These are phyloP conservation scores for Rhynchospora pubera DNA, from an alignment of 176 grass and related monocot species.

Conservation along the genomic window DNA sequence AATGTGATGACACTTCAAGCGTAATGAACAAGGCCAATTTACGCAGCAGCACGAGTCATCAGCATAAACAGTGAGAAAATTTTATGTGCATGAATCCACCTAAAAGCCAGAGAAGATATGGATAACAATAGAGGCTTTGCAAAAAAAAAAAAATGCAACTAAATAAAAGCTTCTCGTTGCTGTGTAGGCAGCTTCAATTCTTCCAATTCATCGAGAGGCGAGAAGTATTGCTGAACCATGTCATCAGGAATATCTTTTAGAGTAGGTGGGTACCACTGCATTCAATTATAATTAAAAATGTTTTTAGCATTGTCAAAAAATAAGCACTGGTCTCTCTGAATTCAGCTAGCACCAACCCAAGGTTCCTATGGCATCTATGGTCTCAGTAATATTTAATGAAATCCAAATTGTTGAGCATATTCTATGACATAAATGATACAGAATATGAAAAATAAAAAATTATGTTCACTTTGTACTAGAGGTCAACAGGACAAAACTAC, in stretches of 20 bases:
- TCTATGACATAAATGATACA: neutral
- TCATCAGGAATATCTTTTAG: conserved; percentile 68
- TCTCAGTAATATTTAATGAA: neutral
- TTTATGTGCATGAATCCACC: conserved; percentile 1
- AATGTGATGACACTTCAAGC: neutral
- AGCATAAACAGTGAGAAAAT: neutral
- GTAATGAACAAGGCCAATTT: neutral
- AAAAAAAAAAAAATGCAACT: neutral
- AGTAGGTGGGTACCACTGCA: conserved; percentile 92
- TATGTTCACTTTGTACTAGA: neutral
- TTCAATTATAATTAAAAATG: conserved; percentile 8
- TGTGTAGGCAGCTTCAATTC: conserved; percentile 81
- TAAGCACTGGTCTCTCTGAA: neutral
- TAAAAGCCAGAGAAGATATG: neutral
- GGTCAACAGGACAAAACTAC: neutral
- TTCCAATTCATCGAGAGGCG: conserved; percentile 67
- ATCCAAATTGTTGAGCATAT: neutral
- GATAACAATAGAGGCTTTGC: neutral
- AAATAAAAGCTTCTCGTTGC: conserved; percentile 66
- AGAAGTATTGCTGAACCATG: conserved; percentile 74
- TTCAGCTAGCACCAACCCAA: neutral
- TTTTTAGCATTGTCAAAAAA: neutral
- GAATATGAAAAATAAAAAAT: neutral
- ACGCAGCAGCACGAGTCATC: neutral
- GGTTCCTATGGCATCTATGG: neutral